These are phyloP conservation scores for Phlyctochytrium planicorne DNA, from an alignment of 192 early-diverging fungal species.

Conservation along the genomic window DNA sequence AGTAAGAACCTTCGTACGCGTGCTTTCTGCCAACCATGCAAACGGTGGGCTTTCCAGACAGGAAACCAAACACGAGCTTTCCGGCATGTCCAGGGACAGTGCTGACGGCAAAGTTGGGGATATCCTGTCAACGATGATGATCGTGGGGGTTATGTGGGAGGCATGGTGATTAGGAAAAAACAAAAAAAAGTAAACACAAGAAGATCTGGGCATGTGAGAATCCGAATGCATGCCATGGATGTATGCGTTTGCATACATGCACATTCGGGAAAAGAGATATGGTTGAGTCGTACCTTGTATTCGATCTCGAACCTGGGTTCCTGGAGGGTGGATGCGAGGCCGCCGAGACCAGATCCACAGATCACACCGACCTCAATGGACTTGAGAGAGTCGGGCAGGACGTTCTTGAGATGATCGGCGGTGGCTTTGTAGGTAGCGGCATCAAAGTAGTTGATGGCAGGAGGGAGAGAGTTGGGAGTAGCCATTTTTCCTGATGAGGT, in stretches of 20 bases:
- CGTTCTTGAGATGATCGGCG: constrained; percentile 41
- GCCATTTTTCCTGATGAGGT: no score
- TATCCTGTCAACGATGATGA: constrained; percentile 51
- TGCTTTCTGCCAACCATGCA: constrained; percentile 91
- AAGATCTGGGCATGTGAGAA: no score
- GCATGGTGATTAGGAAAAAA: no score
- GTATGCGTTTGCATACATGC: no score
- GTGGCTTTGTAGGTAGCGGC: constrained; percentile 47
- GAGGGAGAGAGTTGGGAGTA: constrained; percentile 30
- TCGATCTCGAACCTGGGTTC: constrained; percentile 60
- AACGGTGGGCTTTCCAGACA: constrained; percentile 69
- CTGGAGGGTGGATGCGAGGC: constrained; percentile 71
- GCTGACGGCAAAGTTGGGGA: constrained; percentile 70
- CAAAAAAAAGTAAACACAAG: no score
- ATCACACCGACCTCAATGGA: constrained; percentile 72
- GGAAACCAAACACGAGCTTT: constrained; percentile 82
- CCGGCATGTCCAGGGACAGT: constrained; percentile 71
- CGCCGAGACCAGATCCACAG: constrained; percentile 82
- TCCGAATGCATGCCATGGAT: no score
- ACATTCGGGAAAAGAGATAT: no score
- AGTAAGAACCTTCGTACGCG: constrained; percentile 70
- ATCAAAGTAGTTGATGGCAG: constrained; percentile 29
- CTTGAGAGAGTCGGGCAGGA: constrained; percentile 34
- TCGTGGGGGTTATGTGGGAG: no score
- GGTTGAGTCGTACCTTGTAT: constrained; percentile 55